Evolutionary conservation across 441 rosid genomes (phyloP), one percentile per base, ranked within the genome.

Genomic region (Croton setiger): DNA sequence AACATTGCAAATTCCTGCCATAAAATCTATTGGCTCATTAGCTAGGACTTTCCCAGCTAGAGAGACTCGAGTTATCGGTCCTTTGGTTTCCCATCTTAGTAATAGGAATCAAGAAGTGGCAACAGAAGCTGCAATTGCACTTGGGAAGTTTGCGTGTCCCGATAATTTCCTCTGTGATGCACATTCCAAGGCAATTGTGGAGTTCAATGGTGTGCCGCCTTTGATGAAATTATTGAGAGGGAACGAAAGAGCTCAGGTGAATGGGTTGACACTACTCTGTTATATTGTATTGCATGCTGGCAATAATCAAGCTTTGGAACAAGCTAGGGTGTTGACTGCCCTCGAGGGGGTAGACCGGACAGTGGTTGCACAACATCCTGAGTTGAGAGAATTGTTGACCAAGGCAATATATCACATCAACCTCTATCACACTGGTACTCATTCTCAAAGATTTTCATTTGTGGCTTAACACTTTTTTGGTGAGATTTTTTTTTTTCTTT

Each of bases 11-110:
- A 68, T 81, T 63, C 83, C 87, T 7, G 86, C 90, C n/a, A 74
- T 86, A 18, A 77, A 63, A 70, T 78, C 93, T 17, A 79, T 83
- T 59, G 93, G 93, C n/a, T 88, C 79, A 4, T 55, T 88, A 68
- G 90, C 93, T 8, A 75, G 85, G 69, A 86, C 86, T 27, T 88
- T 88, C 60, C 82, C 93, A 0, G 88, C 90, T 0, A 80, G 79
- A 62, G 93, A 88, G 62, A 83, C 79, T 5, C 75, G 87, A 64
- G 79, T 86, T 17, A 79, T 88, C 59, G 76, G 72, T 54, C 88
- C 86, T 37, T 48, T 88, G 60, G 88, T 86, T 62, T 52, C 48
- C 4, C 79, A 81, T 66, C 87, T 88, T 63, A 44, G 82, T 49
- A 74, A 65, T 47, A 70, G 52, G 60, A 70, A 73, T 58, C 65